Conservation (phyloP, 805 yeast genomes). For the Hanseniaspora hatyaiensis region DNA sequence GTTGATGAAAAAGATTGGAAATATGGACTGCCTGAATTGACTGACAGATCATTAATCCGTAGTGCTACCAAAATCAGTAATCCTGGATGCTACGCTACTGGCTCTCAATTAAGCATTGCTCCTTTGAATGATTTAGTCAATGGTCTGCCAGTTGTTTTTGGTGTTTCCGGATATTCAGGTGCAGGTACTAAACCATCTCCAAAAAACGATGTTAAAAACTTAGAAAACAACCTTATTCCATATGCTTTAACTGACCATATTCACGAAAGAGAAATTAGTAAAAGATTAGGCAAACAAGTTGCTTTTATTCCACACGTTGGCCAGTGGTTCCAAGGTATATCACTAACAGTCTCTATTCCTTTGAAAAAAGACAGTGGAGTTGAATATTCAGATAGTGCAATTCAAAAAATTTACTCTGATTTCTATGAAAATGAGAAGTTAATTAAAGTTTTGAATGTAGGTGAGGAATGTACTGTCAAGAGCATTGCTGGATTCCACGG, state of each 20-base stretch:
- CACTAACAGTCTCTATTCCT: conserved; percentile 85
- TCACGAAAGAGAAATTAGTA: conserved; percentile 87
- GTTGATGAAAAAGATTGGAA: conserved; percentile 81
- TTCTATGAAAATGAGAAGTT: conserved; percentile 78
- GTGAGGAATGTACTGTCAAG: conserved; percentile 76
- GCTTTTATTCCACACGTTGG: conserved; percentile 97
- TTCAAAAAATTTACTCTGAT: conserved; percentile 67
- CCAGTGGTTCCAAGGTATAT: conserved; percentile 97
- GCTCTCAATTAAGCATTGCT: conserved; percentile 83
- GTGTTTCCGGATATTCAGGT: conserved; percentile 97
- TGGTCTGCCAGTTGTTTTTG: conserved; percentile 78
- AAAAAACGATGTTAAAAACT: conserved; percentile 69
- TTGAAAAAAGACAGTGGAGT: conserved; percentile 42
- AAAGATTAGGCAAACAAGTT: conserved; percentile 62
- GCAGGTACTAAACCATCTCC: conserved; percentile 99
- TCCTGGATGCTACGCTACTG: conserved; percentile 99
- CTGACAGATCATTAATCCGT: conserved; percentile 53
- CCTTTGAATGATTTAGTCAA: conserved; percentile 61
- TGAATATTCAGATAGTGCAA: conserved; percentile 67
- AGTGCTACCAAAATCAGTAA: conserved; percentile 74
- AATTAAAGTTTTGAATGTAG: conserved; percentile 52
- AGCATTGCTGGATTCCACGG: conserved; percentile 93
- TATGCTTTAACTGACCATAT: conserved; percentile 93
- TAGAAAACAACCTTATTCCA: conserved; percentile 79
- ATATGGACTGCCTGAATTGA: conserved; percentile 91